Evolutionary conservation across 2,329 filamentous ascomycete species (phyloP), one percentile per base, ranked within the genome.

Genomic region (Xylariomycetidae sp.): DNA sequence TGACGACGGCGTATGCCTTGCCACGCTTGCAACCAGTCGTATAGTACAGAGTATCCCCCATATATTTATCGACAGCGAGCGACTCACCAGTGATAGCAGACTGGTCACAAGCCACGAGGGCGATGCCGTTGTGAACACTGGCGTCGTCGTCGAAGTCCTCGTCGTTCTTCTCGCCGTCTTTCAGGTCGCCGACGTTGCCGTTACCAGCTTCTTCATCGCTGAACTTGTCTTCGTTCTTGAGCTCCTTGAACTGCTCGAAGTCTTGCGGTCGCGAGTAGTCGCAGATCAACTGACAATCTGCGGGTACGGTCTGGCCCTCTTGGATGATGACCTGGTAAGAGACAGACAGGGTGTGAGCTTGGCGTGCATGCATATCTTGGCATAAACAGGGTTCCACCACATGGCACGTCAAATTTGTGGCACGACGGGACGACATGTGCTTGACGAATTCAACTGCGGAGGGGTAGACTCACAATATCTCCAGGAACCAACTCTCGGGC

Each of bases 61-160:
- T 84, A 67, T 83, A 85, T 66, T 84, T 84, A 64, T 84, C 80
- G 43, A 87, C 83, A 46, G 83, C 83, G 46, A 87, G 77, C 41
- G 83, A 88, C 63, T 87, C 83, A 66, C 83, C 83, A 50, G 83
- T 87, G 63, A 88, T 87, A 62, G 83, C 82, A 56, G 82, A 86
- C 67, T 87, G 82, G 68, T 88, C 83, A 51, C 78, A 77, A 45
- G 83, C 82, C 53, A 86, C 67, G 48, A 87, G 72, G 42, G 79
- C 70, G 51, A 79, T 74, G 47, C 82, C 82, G 45, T 72, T 74
- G 56, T 76, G 77, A 53, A 68, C 63, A 35, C 61, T 68, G 36
- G 74, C 70, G 36, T 54, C 47, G 14, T 58, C 51, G 4, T 80
- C 77, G 31, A 69, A 70, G 27, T 74, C 72, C 8, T 73, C 73